Evolutionary conservation across 2,329 filamentous ascomycete species (phyloP).

Genomic region (Trichoderma atrobrunneum): DNA sequence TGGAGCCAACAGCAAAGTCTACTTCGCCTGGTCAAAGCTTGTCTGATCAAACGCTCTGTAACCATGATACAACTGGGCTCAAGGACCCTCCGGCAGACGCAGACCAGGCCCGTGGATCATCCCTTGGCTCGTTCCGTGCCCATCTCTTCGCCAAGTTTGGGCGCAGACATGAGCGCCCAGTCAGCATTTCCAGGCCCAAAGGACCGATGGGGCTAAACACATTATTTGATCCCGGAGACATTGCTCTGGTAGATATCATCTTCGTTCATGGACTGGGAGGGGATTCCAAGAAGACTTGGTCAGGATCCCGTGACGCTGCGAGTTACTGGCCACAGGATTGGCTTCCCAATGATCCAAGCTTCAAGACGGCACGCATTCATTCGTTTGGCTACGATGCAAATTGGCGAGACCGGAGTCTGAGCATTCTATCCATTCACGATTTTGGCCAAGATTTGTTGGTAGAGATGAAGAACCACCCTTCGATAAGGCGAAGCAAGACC

Average conservation of each 20-base stretch:
- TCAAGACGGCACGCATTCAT: background rate
- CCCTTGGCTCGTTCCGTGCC: background rate
- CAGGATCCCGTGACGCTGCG: background rate
- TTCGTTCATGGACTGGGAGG: conserved; percentile 13
- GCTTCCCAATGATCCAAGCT: background rate
- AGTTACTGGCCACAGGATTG: background rate
- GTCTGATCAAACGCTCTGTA: background rate
- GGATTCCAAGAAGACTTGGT: background rate
- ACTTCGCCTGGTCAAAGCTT: background rate
- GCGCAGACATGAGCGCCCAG: conserved; percentile 15
- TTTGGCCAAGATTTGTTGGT: background rate
- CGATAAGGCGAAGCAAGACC: background rate
- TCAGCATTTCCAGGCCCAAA: background rate
- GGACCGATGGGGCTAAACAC: conserved; percentile 9
- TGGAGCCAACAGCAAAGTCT: background rate
- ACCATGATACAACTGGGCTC: background rate
- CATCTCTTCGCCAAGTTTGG: conserved; percentile 1
- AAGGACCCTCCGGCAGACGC: background rate
- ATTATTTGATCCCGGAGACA: background rate
- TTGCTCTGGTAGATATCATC: conserved; percentile 6
- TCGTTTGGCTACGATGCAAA: conserved; percentile 1
- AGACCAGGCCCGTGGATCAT: background rate
- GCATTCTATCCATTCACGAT: background rate
- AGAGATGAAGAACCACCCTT: conserved; percentile 1
- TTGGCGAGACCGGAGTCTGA: background rate